These are phyloP conservation scores for Lophiotrema nucula DNA, from an alignment of 495 filamentous ascomycete species.

Conservation along the genomic window DNA sequence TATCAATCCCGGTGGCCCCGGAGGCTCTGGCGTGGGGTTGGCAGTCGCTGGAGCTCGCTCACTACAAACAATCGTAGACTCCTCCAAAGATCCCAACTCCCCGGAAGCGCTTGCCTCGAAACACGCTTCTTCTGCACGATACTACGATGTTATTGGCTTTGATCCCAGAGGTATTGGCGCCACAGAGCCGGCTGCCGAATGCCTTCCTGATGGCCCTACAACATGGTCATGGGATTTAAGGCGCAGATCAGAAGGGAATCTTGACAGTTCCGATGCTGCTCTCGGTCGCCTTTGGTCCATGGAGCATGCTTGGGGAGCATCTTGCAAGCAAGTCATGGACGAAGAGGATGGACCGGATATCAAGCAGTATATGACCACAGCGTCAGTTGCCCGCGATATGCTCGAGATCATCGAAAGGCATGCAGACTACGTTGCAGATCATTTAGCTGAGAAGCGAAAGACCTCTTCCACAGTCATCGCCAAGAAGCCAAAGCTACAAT, in stretches of 20 bases:
- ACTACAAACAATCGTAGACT: conserved; percentile 43
- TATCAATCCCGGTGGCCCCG: conserved; percentile 49
- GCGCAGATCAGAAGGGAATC: conserved; percentile 35
- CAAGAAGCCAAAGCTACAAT: conserved; percentile 30
- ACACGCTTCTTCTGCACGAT: conserved; percentile 38
- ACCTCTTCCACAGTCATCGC: background rate
- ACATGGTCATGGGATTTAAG: conserved; percentile 39
- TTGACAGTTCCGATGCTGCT: conserved; percentile 40
- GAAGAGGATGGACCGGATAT: conserved; percentile 39
- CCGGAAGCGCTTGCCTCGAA: background rate
- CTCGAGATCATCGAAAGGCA: conserved; percentile 54
- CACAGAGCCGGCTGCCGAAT: conserved; percentile 44
- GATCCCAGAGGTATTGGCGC: conserved; percentile 48
- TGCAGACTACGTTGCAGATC: conserved; percentile 40
- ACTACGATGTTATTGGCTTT: conserved; percentile 57
- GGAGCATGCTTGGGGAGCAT: conserved; percentile 35
- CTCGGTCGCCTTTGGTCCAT: conserved; percentile 42
- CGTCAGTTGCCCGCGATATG: conserved; percentile 52
- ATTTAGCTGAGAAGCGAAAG: background rate
- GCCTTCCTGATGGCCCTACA: conserved; percentile 44
- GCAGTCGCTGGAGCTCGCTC: conserved; percentile 18
- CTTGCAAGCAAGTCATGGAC: conserved; percentile 33
- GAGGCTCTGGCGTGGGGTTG: conserved; percentile 44
- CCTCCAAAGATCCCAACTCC: conserved; percentile 28
- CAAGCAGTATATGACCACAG: conserved; percentile 50